A percentile compares a stretch with the other conserved stretches of the same genome.
These are phyloP conservation scores for Musa itinerans DNA, from an alignment of 176 grass and related monocot species.

Conservation along the genomic window DNA sequence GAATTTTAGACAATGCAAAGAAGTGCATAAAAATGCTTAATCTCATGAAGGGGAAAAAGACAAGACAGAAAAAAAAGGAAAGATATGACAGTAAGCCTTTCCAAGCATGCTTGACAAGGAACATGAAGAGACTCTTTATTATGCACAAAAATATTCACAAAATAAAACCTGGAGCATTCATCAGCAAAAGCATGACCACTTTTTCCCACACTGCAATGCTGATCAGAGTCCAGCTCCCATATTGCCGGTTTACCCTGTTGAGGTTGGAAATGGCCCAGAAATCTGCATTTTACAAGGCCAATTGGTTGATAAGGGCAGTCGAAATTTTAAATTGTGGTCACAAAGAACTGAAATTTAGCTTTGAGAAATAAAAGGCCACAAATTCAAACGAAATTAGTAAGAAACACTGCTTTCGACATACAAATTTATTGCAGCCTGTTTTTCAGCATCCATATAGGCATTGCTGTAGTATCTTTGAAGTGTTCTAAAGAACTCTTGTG, in stretches of 20 bases:
- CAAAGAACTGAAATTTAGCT: constrained; percentile 9
- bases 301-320: not conserved
- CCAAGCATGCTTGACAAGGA: not conserved
- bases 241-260: constrained; percentile 56
- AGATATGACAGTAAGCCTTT: no score
- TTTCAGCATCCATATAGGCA: constrained; percentile 82
- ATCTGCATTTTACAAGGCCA: constrained; percentile 40
- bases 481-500: constrained; percentile 80
- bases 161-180: constrained; percentile 33
- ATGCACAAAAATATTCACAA: not conserved
- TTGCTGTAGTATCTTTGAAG: constrained; percentile 94
- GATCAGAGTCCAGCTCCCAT: constrained; percentile 76
- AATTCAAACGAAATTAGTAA: not conserved
- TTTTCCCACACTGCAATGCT: constrained; percentile 29
- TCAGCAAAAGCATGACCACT: constrained; percentile 31
- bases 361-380: constrained; percentile 5
- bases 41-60: not conserved
- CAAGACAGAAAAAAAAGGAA: not conserved
- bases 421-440: constrained; percentile 95
- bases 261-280: constrained; percentile 82
- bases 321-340: not conserved
- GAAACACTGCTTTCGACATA: constrained; percentile 31
- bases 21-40: no score
- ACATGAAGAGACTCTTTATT: no score
- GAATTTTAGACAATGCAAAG: not conserved